Evolutionary conservation across 2,329 filamentous ascomycete genomes (phyloP), one percentile per base, ranked within the genome.

Genomic region (Cladosporium phlei): DNA sequence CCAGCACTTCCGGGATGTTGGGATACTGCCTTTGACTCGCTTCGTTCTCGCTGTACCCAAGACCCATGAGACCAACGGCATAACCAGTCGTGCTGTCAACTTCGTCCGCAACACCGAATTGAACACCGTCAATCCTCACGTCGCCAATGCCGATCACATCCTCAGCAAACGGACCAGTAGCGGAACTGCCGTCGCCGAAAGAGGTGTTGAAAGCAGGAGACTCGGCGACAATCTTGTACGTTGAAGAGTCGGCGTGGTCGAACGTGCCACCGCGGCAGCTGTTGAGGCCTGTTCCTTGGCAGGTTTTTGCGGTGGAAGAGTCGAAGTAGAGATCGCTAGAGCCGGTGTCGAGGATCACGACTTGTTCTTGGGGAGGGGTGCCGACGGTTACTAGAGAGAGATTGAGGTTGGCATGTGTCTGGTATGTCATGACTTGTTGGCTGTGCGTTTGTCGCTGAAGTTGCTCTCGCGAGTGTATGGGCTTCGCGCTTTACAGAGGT

Each of bases 291-390:
- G 48, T 48, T 11, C 34, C 37, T 20, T 55, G 21, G 50, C 61
- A 64, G 7, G 55, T 51, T 4, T 44, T 22, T 3, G 62, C 56
- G 17, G 48, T 38, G 2, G 57, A 56, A 6, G 59, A 53, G 43
- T 62, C 57, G 45, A 64, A 56, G 46, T 62, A 63, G 9, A 63
- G 57, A 33, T 65, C 63, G 21, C 55, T 56, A 38, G 59, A 62
- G 33, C 63, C 63, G 34, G 63, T 64, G 38, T 65, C 63, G 39
- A 65, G 54, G 38, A 63, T 59, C 32, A 63, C 59, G 11, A 56
- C 55, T 35, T 62, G 56, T 5, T 46, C 32, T 52, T 65, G 62
- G 8, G 60, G 57, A 11, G 62, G 63, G 2, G 59, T 63, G 14
- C 63, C 63, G 12, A 63, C 57, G 9, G 60, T 62, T 34, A 65